Evolutionary conservation across 768 basidiomycete species (phyloP), one percentile per base, ranked within the genome.

Genomic region (Serpula lacrymans): DNA sequence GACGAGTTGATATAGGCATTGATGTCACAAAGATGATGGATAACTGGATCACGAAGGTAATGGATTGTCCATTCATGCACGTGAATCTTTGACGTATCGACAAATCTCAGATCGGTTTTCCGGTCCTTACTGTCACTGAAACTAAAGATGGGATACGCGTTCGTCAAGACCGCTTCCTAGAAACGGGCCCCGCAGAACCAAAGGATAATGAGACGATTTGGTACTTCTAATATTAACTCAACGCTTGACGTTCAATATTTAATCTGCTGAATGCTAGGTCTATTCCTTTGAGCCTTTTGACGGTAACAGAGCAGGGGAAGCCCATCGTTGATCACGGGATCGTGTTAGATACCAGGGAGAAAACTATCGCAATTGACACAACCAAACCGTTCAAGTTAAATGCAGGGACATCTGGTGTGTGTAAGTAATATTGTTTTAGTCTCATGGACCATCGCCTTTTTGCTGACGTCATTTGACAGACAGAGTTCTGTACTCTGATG

Each of bases 101-200:
- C n/a, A n/a, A n/a, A 24, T 25, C 41, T 33, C 34, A 74, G 75
- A 71, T 78, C 42, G 96, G 96, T 12, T 97, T 84, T 70, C 96
- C 96, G 1, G 82, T 98, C 18, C 60, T 98, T 41, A 86, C 80
- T 23, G 89, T 98, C 32, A 84, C 79, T 2, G 93, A 97, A 63
- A 75, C 71, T 10, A 60, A 69, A 1, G 76, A 73, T 31, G 84
- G 84, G 8, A 81, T 99, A 51, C 74, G 70, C 41, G 72, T 98
- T 39, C 79, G 82, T 24, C 96, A 98, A 64, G 88, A 96, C 58
- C 76, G 96, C 14, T 98, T 96, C 75, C 69, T 98, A 34, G 85
- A 89, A 56, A 87, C 84, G 0, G 94, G 92, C 0, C 75, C 74
- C 46, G 81, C 80, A 7, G 78, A 82, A 52, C 77, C 78, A 8